Evolutionary conservation across 495 filamentous ascomycete genomes (phyloP).

Genomic region (Aspergillus ostianus): DNA sequence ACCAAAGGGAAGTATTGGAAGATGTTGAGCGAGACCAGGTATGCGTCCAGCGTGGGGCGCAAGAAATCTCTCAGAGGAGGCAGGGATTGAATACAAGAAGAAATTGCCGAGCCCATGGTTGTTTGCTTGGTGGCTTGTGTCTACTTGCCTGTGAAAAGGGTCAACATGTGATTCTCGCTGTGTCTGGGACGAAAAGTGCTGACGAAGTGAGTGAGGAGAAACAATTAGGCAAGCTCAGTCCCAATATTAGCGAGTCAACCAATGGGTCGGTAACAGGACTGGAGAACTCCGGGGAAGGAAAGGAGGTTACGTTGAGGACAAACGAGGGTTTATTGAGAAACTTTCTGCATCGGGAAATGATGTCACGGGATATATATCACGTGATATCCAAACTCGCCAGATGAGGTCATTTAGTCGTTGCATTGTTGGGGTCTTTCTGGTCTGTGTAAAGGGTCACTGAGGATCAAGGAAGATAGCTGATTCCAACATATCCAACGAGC

Average conservation of each 20-base stretch:
- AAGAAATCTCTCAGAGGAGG: constrained; percentile 37
- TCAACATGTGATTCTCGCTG: background rate
- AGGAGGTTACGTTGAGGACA: background rate
- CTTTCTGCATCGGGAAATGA: background rate
- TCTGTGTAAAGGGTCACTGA: background rate
- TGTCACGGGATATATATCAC: background rate
- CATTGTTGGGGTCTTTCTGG: constrained; percentile 1
- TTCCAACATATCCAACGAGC: background rate
- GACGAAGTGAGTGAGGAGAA: background rate
- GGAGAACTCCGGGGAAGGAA: background rate
- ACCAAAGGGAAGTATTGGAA: constrained; percentile 51
- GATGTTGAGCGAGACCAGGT: constrained; percentile 48
- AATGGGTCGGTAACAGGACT: background rate
- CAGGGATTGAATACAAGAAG: constrained; percentile 20
- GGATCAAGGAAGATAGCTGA: background rate
- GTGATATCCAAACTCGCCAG: background rate
- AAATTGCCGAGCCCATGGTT: constrained; percentile 31
- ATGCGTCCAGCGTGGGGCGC: constrained; percentile 49
- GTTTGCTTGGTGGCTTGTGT: background rate
- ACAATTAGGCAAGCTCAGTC: background rate
- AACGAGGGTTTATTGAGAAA: background rate
- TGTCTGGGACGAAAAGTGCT: background rate
- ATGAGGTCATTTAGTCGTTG: background rate
- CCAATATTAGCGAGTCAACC: background rate
- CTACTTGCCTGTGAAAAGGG: background rate